Conservation (phyloP, 192 early-diverging fungal genomes). For the Backusella australiensis region DNA sequence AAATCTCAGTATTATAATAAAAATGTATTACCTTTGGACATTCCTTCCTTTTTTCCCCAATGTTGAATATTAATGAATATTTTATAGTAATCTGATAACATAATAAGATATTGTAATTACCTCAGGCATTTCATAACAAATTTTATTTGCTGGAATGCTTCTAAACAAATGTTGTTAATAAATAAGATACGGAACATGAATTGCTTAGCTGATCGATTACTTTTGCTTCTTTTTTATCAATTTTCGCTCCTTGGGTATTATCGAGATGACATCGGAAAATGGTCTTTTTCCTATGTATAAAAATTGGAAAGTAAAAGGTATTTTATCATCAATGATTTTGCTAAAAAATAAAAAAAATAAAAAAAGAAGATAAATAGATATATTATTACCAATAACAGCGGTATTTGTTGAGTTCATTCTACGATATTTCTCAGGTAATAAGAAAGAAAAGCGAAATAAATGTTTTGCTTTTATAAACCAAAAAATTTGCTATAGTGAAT, state of each 20-base stretch:
- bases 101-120: background rate
- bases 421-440: too few species aligned
- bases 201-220: background rate
- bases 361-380: background rate
- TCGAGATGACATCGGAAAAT: background rate
- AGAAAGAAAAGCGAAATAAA: too few species aligned
- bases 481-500: too few species aligned
- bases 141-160: background rate
- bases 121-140: background rate
- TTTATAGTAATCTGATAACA: background rate
- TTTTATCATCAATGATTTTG: too few species aligned
- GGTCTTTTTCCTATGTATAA: background rate
- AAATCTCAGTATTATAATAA: background rate
- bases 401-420: too few species aligned
- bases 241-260: background rate
- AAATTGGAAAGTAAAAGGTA: background rate
- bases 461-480: too few species aligned
- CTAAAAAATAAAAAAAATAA: too few species aligned
- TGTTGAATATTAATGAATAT: background rate
- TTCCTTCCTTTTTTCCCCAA: background rate
- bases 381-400: background rate
- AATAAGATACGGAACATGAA: background rate
- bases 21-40: background rate
- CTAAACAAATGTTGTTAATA: background rate
- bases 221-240: background rate